Conservation (phyloP, 345 rosid species). For the Aegle marmelos region DNA sequence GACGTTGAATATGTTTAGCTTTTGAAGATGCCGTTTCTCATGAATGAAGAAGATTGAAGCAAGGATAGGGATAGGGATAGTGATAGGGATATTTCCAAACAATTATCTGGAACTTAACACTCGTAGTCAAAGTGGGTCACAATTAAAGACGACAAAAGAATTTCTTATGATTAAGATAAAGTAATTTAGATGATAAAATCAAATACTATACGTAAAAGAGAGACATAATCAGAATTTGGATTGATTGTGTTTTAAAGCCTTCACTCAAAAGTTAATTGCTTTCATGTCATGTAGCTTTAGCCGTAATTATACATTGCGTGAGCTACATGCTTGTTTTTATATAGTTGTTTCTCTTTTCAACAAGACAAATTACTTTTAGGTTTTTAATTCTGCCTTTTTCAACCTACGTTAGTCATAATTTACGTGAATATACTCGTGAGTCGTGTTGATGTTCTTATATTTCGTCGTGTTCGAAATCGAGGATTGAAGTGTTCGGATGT, state of each 20-base stretch:
- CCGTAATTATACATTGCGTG: neutral
- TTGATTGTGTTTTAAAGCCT: neutral
- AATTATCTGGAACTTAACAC: neutral
- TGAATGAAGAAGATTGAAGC: neutral
- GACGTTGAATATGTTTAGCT: neutral
- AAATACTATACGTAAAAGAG: neutral
- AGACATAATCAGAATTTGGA: neutral
- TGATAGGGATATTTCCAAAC: neutral
- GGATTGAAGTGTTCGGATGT: no score
- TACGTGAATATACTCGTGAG: no score
- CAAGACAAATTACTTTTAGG: no score
- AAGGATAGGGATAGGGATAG: no score
- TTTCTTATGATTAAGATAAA: neutral
- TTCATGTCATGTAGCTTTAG: neutral
- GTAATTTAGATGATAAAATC: neutral
- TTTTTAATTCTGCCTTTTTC: no score
- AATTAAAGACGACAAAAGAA: neutral
- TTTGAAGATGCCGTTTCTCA: neutral
- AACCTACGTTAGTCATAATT: no score
- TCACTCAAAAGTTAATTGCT: neutral
- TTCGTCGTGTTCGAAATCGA: no score
- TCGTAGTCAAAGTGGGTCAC: conserved; percentile 3
- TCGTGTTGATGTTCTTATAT: no score
- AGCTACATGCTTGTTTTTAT: neutral
- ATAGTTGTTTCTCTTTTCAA: no score